Evolutionary conservation across 1,284 basidiomycete species (phyloP), one percentile per base, ranked within the genome.

Genomic region (Ustilago hordei): DNA sequence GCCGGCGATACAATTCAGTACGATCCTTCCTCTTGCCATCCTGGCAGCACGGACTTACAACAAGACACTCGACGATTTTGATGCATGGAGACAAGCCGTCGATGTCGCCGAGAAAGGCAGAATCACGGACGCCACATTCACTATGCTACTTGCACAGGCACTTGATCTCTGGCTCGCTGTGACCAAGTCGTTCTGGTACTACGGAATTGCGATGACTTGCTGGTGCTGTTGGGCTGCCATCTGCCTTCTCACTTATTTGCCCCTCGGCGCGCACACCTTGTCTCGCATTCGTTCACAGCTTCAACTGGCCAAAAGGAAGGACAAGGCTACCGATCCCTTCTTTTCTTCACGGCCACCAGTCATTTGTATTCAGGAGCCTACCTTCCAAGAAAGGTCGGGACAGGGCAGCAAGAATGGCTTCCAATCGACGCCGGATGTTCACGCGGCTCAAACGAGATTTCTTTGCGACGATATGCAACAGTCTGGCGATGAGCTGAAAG

Each of bases 251-350:
- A 48, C 59, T 2, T 54, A 69, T 23, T 38, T 63, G 12, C 67
- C 67, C 0, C 45, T 75, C 9, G 72, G 72, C 31, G 72, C 56
- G 0, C 72, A 75, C 54, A 65, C 68, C 8, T 36, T 75, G 5
- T n/a, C 39, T 11, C 62, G 67, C 8, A 67, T 75, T 23, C 28
- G 60, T 2, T 12, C 19, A 31, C 63, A 66, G 54, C 52, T 75
- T 12, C 34, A 59, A 8, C 9, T 53, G 6, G 59, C 64, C 11
- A 38, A 35, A 15, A 7, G 5, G 47, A 65, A 63, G 23, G 31
- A 34, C 7, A 35, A 54, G 13, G 23, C 2, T 9, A 35, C 19
- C 38, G 43, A 32, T n/a, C 41, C 32, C 7, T n/a, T 13, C 39
- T 34, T 36, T 8, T 23, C 1, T n/a, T 17, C 28, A n/a, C 52